Evolutionary conservation across 768 basidiomycete species (phyloP).

Genomic region (Lentinus tigrinus): DNA sequence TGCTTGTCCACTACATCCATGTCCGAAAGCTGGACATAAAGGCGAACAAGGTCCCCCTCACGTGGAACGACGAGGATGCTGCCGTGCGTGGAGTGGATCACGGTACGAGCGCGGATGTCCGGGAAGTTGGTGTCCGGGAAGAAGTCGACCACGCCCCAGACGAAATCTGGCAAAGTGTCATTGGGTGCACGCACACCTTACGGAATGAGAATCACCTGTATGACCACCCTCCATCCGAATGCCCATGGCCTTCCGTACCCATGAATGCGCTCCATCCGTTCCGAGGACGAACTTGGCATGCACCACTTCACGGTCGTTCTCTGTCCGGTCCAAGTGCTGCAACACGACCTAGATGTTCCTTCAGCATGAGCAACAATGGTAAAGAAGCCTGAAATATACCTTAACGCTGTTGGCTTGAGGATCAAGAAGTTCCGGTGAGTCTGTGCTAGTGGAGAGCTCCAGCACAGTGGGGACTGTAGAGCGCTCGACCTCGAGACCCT

Average conservation of each 20-base stretch:
- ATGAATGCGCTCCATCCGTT: conserved; percentile 37
- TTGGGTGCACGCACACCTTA: background rate
- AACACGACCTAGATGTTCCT: conserved; percentile 38
- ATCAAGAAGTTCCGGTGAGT: conserved; percentile 40
- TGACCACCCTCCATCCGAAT: conserved; percentile 38
- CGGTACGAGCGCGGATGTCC: conserved; percentile 64
- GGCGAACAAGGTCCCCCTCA: conserved; percentile 62
- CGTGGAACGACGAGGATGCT: conserved; percentile 77
- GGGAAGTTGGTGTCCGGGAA: conserved; percentile 75
- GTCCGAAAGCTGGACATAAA: conserved; percentile 66
- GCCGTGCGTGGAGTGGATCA: conserved; percentile 67
- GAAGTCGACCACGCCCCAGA: conserved; percentile 49
- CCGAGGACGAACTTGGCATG: conserved; percentile 37
- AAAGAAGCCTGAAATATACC: conserved; percentile 11
- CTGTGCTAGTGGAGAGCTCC: conserved; percentile 33
- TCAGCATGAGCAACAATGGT: background rate
- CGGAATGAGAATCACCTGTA: conserved; percentile 24
- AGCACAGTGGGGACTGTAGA: conserved; percentile 39
- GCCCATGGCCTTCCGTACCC: conserved; percentile 36
- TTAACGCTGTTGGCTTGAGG: conserved; percentile 31
- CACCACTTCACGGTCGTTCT: conserved; percentile 29
- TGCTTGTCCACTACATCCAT: conserved; percentile 41
- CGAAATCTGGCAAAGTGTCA: conserved; percentile 25
- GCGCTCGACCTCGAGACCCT: conserved; percentile 44
- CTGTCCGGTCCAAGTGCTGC: conserved; percentile 36